Base-by-base conservation (phyloP, 495 filamentous ascomycete genomes). In the Hyphodiscus hymeniophilus region DNA sequence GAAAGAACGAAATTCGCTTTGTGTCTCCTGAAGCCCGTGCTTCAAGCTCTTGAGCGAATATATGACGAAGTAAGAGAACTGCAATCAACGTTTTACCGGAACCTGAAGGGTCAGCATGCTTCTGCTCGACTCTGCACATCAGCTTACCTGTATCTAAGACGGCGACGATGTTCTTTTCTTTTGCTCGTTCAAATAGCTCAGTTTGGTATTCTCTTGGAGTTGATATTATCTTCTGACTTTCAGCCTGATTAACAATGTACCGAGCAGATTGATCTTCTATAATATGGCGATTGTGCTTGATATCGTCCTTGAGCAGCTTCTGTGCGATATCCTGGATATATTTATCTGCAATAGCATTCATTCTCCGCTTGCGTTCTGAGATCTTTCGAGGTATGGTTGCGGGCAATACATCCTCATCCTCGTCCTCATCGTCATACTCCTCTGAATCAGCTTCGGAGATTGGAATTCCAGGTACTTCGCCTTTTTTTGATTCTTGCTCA, bases 21-120 rank as follows among this genome's bases (percentile, higher is more conserved):
- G 70, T 56, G 13, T 74, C 72, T 15, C 82, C 86, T 17, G 63
- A 55, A 1, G 66, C 73, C 28, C 94, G 76, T 52, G 80, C 67
- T 45, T 86, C 80, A 6, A 95, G 67, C 63, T 97, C 92, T 46
- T 82, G 70, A 21, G 89, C 77, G 15, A 97, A 69, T 17, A 81
- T 78, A 54, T 92, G 76, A 38, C 82, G 81, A 15, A 98, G 69
- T 5, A 98, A 76, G 23, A 97, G 70, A 13, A 89, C 91, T 0
- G 94, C 92, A 56, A 98, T 96, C 20, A 96, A 70, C 0, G 92
- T 98, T 62, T 98, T 98, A 13, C 92, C 92, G n/a, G 94, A 89
- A 31, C 92, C 86, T 88, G 47, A 28, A 20, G 1, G 20, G 41
- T 46, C 20, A 47, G 31, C 23, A 17, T 12, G 7, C 2, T 7